Evolutionary conservation across 2,329 filamentous ascomycete species (phyloP).

Genomic region (Xylaria sp.): DNA sequence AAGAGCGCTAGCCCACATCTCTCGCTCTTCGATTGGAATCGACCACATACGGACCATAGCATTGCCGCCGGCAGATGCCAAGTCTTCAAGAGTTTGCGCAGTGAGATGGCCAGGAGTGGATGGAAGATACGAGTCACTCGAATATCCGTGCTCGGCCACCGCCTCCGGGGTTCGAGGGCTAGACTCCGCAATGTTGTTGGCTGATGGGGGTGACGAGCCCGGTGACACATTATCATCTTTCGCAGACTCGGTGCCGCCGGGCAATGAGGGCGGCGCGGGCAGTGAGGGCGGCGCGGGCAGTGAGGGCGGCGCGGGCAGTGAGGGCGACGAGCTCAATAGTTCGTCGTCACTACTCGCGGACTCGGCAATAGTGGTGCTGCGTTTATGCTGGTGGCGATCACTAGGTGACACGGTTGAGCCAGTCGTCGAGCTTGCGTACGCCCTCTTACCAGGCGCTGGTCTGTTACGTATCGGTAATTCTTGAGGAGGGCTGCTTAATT

Average conservation of each 20-base stretch:
- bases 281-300: conserved; percentile 1
- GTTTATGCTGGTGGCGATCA: conserved; percentile 31
- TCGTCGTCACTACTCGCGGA: conserved; percentile 4
- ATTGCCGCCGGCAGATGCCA: conserved; percentile 17
- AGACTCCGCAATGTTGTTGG: conserved; percentile 15
- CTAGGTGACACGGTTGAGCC: conserved; percentile 28
- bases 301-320: background rate
- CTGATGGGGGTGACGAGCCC: too few species aligned
- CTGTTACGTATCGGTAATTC: conserved; percentile 12
- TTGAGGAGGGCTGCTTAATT: conserved; percentile 26
- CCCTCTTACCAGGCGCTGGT: conserved; percentile 14
- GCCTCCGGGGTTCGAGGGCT: conserved; percentile 27
- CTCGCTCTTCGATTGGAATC: conserved; percentile 4
- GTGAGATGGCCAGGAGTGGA: conserved; percentile 25
- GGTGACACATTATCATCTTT: too few species aligned
- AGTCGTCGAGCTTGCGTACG: conserved; percentile 23
- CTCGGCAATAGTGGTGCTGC: conserved; percentile 10
- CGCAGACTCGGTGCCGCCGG: too few species aligned
- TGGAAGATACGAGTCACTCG: conserved; percentile 24
- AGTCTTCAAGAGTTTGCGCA: conserved; percentile 26
- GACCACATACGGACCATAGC: conserved; percentile 24
- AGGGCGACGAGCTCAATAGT: conserved; percentile 6
- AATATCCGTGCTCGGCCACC: conserved; percentile 1
- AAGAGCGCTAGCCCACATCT: conserved; percentile 27
- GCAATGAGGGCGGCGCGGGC: background rate